Conservation (phyloP, 2,329 filamentous ascomycete genomes). For the Samsoniella hepiali region DNA sequence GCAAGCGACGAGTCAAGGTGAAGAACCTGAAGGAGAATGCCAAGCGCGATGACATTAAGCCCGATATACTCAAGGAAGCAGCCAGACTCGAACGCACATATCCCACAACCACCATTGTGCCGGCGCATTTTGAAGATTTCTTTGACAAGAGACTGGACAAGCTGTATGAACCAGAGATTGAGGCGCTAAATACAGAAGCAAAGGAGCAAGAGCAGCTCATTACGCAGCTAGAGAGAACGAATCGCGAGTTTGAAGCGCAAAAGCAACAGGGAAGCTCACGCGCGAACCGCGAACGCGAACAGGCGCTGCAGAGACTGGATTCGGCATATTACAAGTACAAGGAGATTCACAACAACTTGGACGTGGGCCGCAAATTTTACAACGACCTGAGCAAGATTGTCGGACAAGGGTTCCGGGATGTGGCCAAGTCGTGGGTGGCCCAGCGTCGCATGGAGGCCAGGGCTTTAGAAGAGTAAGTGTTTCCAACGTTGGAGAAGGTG, state of each 20-base stretch:
- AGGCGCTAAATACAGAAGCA: conserved; percentile 66
- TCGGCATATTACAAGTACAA: conserved; percentile 95
- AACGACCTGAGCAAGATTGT: conserved; percentile 92
- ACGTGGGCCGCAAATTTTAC: conserved; percentile 92
- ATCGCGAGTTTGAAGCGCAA: conserved; percentile 72
- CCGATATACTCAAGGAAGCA: conserved; percentile 77
- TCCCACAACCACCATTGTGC: conserved; percentile 77
- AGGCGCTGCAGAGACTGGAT: conserved; percentile 82
- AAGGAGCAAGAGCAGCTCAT: conserved; percentile 73
- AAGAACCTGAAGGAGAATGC: conserved; percentile 76
- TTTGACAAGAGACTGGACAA: conserved; percentile 76
- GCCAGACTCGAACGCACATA: conserved; percentile 81
- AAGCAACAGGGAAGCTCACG: conserved; percentile 62
- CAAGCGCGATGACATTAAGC: conserved; percentile 83
- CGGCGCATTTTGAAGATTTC: conserved; percentile 87
- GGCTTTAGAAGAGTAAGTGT: conserved; percentile 67
- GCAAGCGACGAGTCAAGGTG: conserved; percentile 72
- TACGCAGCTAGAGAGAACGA: conserved; percentile 67
- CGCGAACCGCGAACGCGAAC: conserved; percentile 69
- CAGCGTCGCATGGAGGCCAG: conserved; percentile 77
- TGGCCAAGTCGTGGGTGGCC: conserved; percentile 73
- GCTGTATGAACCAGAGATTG: conserved; percentile 75
- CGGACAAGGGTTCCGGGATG: conserved; percentile 71
- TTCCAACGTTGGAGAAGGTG: background rate
- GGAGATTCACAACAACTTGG: conserved; percentile 87